Conservation (phyloP, 441 rosid genomes). For the Adansonia rubrostipa region DNA sequence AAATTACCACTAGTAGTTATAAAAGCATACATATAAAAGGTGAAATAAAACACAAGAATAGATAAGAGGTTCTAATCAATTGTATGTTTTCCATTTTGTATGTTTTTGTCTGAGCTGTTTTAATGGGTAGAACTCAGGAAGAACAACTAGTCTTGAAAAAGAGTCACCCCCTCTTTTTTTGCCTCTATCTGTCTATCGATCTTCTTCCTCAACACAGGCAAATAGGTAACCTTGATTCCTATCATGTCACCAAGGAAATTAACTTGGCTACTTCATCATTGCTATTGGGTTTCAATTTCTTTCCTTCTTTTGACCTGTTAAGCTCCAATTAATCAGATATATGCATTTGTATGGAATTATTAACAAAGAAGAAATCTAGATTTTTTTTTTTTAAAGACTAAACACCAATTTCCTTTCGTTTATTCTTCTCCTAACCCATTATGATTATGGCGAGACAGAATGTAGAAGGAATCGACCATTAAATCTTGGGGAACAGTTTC, state of each 20-base stretch:
- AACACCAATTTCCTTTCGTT: neutral
- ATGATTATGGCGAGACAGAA: neutral
- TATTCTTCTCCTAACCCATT: neutral
- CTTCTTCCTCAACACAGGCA: neutral
- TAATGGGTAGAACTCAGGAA: neutral
- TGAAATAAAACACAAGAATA: neutral
- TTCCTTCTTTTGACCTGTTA: conserved; percentile 26
- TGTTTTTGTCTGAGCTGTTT: neutral
- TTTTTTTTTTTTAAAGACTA: neutral
- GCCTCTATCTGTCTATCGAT: neutral
- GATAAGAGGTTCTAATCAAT: conserved; percentile 13
- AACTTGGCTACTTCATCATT: neutral
- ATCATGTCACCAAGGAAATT: conserved; percentile 4
- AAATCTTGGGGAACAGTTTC: conserved; percentile 1
- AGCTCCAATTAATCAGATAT: conserved; percentile 6
- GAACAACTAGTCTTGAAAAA: neutral
- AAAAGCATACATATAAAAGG: neutral
- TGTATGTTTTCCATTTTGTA: neutral
- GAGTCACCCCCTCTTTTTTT: neutral
- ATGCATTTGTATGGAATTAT: neutral
- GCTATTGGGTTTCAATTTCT: neutral
- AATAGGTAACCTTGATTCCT: neutral
- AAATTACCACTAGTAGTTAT: neutral
- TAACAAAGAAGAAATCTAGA: neutral
- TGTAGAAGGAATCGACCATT: neutral